A percentile compares a stretch with the other conserved stretches of the same genome.
Conservation (phyloP, 768 basidiomycete species). For the Suillus tomentosus region DNA sequence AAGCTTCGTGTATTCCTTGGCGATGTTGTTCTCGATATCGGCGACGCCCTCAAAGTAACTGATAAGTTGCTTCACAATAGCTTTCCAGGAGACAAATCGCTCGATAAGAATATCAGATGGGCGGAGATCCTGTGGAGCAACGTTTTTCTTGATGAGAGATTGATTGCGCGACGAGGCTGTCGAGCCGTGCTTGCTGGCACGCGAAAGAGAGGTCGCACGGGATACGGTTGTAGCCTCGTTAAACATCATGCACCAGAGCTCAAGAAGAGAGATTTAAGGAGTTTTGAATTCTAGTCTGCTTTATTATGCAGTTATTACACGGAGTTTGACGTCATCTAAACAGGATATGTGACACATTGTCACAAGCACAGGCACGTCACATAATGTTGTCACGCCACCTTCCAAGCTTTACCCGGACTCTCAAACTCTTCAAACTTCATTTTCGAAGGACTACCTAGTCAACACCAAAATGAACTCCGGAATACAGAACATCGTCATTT, state of each 20-base stretch:
- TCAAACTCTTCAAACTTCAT: slow-evolving; percentile 5
- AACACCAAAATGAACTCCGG: slow-evolving; percentile 64
- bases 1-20: slow-evolving; percentile 89
- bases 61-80: slow-evolving; percentile 93
- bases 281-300: background rate
- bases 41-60: slow-evolving; percentile 85
- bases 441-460: slow-evolving; percentile 20
- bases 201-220: slow-evolving; percentile 71
- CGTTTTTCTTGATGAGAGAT: slow-evolving; percentile 93
- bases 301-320: background rate
- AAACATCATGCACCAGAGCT: slow-evolving; percentile 21
- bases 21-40: slow-evolving; percentile 95
- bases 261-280: background rate
- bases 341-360: slow-evolving; percentile 28
- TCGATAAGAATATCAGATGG: slow-evolving; percentile 97
- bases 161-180: slow-evolving; percentile 72
- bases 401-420: slow-evolving; percentile 11
- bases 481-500: slow-evolving; percentile 82
- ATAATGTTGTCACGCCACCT: slow-evolving; percentile 3
- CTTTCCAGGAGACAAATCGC: slow-evolving; percentile 92
- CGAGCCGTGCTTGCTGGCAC: slow-evolving; percentile 64
- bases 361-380: slow-evolving; percentile 25
- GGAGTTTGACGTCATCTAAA: slow-evolving; percentile 9
- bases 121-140: slow-evolving; percentile 84
- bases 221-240: slow-evolving; percentile 58